phyloP scores from a whole-genome alignment of 2,329 filamentous ascomycete genomes.

The Sclerotinia sclerotiorum region DNA sequence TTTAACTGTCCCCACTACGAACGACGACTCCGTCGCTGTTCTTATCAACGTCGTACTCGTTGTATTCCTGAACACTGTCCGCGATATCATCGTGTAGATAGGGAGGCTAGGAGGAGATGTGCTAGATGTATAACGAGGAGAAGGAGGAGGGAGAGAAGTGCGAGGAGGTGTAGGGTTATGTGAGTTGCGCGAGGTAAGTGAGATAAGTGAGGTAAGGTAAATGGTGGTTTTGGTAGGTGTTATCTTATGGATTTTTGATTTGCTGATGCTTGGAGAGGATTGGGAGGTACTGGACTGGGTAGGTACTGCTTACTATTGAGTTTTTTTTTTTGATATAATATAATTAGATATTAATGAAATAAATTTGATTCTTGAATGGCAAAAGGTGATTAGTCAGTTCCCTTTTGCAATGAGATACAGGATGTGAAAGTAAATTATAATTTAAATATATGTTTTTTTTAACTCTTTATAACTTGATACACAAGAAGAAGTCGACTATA shows the following conservation, averaged over 20 bases:
- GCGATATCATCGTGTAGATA: neutral
- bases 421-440: no score
- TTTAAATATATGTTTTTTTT: no score
- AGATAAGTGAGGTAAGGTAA: neutral
- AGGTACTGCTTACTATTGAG: no score
- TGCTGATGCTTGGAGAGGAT: neutral
- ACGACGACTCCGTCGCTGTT: neutral
- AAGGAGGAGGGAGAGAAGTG: neutral
- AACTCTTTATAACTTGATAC: no score
- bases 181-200: neutral
- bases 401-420: no score
- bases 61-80: neutral
- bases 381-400: no score
- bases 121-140: neutral
- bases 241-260: no score
- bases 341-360: no score
- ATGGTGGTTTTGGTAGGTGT: neutral
- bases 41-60: neutral
- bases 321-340: no score
- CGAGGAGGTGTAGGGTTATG: neutral
- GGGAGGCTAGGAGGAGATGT: neutral
- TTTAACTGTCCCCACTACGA: constrained; percentile 1
- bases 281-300: neutral
- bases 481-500: no score
- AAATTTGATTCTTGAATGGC: no score